Conservation (phyloP, 1,284 basidiomycete species). For the Jaminaea rosea region DNA sequence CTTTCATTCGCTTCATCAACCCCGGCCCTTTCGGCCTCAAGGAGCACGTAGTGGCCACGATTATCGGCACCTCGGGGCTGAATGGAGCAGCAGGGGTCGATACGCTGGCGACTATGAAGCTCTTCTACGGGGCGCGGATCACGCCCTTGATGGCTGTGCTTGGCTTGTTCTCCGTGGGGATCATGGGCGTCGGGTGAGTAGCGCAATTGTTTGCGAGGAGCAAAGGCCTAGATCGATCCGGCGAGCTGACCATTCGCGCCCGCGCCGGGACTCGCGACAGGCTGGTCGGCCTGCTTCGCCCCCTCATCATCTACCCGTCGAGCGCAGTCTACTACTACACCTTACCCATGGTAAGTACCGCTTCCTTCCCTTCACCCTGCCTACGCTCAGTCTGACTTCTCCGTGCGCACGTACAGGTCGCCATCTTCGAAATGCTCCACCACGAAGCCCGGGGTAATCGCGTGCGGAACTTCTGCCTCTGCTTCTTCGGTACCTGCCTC, state of each 20-base stretch:
- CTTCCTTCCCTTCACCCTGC: no score
- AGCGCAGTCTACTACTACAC: slow-evolving; percentile 47
- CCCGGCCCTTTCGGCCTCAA: slow-evolving; percentile 57
- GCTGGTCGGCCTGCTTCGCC: slow-evolving; percentile 48
- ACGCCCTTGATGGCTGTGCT: slow-evolving; percentile 54
- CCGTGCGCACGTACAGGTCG: no score
- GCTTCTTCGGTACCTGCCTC: slow-evolving; percentile 15
- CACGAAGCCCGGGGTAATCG: slow-evolving; percentile 46
- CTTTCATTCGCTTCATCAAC: slow-evolving; percentile 54
- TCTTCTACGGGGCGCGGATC: slow-evolving; percentile 18
- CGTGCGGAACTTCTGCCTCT: slow-evolving; percentile 58
- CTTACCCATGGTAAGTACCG: slow-evolving; percentile 36
- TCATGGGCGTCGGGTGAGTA: slow-evolving; percentile 64
- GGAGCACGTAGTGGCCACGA: slow-evolving; percentile 57
- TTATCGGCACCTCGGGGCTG: slow-evolving; percentile 55
- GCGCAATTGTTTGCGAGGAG: no score
- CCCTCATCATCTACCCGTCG: slow-evolving; percentile 19
- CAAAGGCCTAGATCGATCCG: no score
- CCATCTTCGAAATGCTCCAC: slow-evolving; percentile 38
- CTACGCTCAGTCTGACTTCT: no score
- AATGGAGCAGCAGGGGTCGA: slow-evolving; percentile 12
- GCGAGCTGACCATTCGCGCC: no score
- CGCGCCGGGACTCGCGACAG: no score
- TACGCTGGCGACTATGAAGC: slow-evolving; percentile 6
- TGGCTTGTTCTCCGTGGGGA: slow-evolving; percentile 59